A percentile compares a stretch with the other conserved stretches of the same genome.
phyloP scores from a whole-genome alignment of 2,329 filamentous ascomycete genomes.

The Venturia pyrina region DNA sequence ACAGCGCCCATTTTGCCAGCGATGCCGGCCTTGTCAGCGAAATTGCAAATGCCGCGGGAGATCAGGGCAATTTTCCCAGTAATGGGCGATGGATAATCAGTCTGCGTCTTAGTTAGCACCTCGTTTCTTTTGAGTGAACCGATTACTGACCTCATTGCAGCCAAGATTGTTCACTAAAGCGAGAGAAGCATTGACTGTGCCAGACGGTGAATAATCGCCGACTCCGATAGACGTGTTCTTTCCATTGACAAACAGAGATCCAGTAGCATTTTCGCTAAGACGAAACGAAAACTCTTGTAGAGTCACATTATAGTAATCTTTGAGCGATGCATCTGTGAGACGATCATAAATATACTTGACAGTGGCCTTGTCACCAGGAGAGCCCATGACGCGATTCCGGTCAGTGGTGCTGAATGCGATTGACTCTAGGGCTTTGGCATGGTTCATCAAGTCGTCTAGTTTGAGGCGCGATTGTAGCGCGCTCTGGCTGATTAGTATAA shows the following conservation, averaged over 20 bases:
- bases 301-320: constrained; percentile 29
- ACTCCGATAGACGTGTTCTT: constrained; percentile 16
- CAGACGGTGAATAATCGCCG: constrained; percentile 20
- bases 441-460: constrained; percentile 20
- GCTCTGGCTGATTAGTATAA: neutral
- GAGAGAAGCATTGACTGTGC: constrained; percentile 20
- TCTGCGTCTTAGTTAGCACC: constrained; percentile 15
- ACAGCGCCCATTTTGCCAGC: constrained; percentile 61
- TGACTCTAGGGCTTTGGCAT: constrained; percentile 24
- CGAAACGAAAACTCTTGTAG: constrained; percentile 21
- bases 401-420: constrained; percentile 28
- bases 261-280: constrained; percentile 18
- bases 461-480: constrained; percentile 16
- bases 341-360: constrained; percentile 26
- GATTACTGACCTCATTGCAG: constrained; percentile 22
- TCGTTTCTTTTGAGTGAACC: neutral
- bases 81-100: constrained; percentile 52
- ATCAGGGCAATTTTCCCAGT: constrained; percentile 61
- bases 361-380: constrained; percentile 29
- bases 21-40: constrained; percentile 58
- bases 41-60: constrained; percentile 58
- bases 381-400: constrained; percentile 29
- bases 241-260: constrained; percentile 18
- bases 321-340: constrained; percentile 21
- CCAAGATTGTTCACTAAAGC: constrained; percentile 23